Percentiles rank a stretch among this genome's conserved stretches.
phyloP scores from a whole-genome alignment of 2,329 filamentous ascomycete species.

The Aspergillus felis region DNA sequence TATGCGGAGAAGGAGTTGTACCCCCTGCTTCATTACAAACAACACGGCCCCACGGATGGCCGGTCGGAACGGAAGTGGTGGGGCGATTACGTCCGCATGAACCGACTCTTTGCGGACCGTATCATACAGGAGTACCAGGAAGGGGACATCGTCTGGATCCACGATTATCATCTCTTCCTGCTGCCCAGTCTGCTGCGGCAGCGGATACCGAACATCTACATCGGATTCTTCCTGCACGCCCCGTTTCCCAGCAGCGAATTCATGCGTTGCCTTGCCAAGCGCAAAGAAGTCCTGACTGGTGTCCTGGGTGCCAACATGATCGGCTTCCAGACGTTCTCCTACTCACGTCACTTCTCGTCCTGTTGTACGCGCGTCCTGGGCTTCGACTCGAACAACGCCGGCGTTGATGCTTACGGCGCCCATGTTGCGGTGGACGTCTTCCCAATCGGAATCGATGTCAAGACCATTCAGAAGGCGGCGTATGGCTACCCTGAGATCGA shows the following conservation, averaged over 20 bases:
- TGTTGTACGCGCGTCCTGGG: constrained; percentile 88
- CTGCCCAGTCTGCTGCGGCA: constrained; percentile 86
- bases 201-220: constrained; percentile 81
- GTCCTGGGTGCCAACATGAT: constrained; percentile 88
- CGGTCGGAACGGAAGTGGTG: constrained; percentile 76
- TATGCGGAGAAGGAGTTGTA: constrained; percentile 92
- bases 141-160: constrained; percentile 86
- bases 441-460: constrained; percentile 90
- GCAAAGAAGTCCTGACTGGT: constrained; percentile 87
- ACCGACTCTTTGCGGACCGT: constrained; percentile 83
- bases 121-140: constrained; percentile 88
- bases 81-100: constrained; percentile 91
- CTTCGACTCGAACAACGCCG: constrained; percentile 80
- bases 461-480: constrained; percentile 69
- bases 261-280: constrained; percentile 77
- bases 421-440: constrained; percentile 91
- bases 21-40: constrained; percentile 93
- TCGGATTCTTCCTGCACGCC: constrained; percentile 89
- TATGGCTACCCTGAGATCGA: constrained; percentile 68
- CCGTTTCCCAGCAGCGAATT: constrained; percentile 97
- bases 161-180: constrained; percentile 91
- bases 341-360: constrained; percentile 89
- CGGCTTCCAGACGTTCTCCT: constrained; percentile 93
- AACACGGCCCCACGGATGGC: constrained; percentile 84
- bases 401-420: constrained; percentile 83